Percentiles rank a stretch among this genome's conserved stretches.
Evolutionary conservation across 2,329 filamentous ascomycete species (phyloP).

Genomic region (Trichophaea hybrida): DNA sequence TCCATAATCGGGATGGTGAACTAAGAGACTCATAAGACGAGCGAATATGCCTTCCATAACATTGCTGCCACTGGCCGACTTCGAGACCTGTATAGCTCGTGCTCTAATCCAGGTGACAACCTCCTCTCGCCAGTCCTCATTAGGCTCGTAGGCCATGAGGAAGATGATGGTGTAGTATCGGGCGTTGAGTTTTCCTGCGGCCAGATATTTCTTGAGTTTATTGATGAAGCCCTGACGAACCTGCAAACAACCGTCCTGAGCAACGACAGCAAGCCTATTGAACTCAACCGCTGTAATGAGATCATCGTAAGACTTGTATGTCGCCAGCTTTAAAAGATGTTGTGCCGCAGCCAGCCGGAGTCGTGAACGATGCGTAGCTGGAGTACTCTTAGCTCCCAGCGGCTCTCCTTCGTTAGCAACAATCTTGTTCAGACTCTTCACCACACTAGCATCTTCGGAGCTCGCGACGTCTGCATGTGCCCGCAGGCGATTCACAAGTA

Average conservation of each 20-base stretch:
- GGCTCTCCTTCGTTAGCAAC: constrained; percentile 66
- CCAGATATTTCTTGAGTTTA: constrained; percentile 82
- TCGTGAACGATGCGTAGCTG: constrained; percentile 59
- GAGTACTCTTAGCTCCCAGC: constrained; percentile 59
- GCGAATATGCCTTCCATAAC: constrained; percentile 70
- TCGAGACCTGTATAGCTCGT: constrained; percentile 36
- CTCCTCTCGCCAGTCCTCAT: constrained; percentile 53
- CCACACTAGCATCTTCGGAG: not conserved
- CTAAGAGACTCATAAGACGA: constrained; percentile 71
- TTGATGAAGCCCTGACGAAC: constrained; percentile 68
- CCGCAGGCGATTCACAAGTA: constrained; percentile 72
- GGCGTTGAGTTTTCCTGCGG: constrained; percentile 50
- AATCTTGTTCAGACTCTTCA: constrained; percentile 49
- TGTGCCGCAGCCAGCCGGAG: constrained; percentile 70
- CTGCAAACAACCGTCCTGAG: constrained; percentile 59
- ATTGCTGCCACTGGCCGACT: constrained; percentile 31
- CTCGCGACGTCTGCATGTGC: constrained; percentile 34
- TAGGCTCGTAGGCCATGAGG: constrained; percentile 79
- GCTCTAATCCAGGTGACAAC: constrained; percentile 83
- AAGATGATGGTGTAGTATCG: constrained; percentile 87
- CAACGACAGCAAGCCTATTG: constrained; percentile 63
- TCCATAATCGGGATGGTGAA: constrained; percentile 84
- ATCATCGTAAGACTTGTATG: constrained; percentile 59
- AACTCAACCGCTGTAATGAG: constrained; percentile 60
- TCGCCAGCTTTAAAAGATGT: constrained; percentile 70